Conservation (phyloP, 2,329 filamentous ascomycete species). For the Sarocladiaceae sp. region DNA sequence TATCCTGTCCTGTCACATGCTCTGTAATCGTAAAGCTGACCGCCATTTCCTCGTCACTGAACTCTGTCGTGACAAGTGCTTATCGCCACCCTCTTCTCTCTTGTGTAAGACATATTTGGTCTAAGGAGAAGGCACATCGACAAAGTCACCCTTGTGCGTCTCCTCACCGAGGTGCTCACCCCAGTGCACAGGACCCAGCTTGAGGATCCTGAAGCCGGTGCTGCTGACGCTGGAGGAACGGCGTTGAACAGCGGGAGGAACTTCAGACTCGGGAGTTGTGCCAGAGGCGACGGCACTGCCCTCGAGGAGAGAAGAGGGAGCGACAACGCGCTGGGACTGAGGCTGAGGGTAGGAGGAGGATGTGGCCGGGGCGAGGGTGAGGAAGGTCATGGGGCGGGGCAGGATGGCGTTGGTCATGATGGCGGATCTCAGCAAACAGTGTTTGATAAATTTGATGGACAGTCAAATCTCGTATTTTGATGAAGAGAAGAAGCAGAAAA, state of each 20-base stretch:
- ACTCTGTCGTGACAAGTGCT: background rate
- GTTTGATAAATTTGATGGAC: too few relatives aligned
- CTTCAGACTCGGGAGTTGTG: constrained; percentile 18
- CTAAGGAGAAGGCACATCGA: constrained; percentile 41
- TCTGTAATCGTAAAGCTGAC: too few relatives aligned
- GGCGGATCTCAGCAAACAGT: too few relatives aligned
- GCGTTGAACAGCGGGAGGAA: constrained; percentile 24
- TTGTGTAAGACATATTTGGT: background rate
- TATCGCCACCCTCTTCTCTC: background rate
- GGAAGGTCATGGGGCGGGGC: constrained; percentile 34
- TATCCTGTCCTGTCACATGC: too few relatives aligned
- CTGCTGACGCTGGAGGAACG: constrained; percentile 32
- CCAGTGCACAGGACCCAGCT: constrained; percentile 61
- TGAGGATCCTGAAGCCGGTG: constrained; percentile 49
- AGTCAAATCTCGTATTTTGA: too few relatives aligned
- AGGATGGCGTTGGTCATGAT: constrained; percentile 1
- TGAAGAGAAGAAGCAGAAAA: too few relatives aligned
- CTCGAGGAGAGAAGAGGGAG: constrained; percentile 22
- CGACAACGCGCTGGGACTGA: constrained; percentile 3
- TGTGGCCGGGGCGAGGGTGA: constrained; percentile 54
- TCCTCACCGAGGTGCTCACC: constrained; percentile 52
- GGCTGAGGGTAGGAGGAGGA: constrained; percentile 51
- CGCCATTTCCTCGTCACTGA: background rate
- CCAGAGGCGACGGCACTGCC: constrained; percentile 19
- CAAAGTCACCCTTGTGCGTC: constrained; percentile 49